phyloP scores from a whole-genome alignment of 2,329 filamentous ascomycete genomes.

The Calonectria honghensis region DNA sequence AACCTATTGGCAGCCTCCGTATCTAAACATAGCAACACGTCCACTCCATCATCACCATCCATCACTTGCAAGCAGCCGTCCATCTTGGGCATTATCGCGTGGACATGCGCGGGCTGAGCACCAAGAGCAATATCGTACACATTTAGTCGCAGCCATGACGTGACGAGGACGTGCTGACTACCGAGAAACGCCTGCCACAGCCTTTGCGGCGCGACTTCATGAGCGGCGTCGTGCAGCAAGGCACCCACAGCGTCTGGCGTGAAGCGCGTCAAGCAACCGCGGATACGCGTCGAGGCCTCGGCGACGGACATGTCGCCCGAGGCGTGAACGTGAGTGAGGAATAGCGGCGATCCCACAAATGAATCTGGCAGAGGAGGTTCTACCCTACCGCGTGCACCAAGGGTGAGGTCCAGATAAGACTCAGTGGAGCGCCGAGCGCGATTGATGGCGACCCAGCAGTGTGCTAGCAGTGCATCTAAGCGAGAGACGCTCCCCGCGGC shows the following conservation, averaged over 20 bases:
- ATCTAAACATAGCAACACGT: conserved; percentile 8
- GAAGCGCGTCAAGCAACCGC: neutral
- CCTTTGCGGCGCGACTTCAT: conserved; percentile 10
- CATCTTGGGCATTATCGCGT: conserved; percentile 23
- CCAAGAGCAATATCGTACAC: conserved; percentile 7
- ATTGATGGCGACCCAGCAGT: conserved; percentile 24
- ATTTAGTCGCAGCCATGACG: conserved; percentile 1
- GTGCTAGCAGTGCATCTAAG: conserved; percentile 2
- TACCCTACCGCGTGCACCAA: neutral
- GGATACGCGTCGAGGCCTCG: conserved; percentile 14
- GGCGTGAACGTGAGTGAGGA: neutral
- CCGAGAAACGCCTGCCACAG: conserved; percentile 22
- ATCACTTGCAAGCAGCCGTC: conserved; percentile 17
- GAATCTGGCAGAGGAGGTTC: conserved; percentile 6
- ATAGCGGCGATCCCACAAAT: conserved; percentile 9
- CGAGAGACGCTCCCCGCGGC: conserved; percentile 6
- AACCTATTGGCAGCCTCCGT: neutral
- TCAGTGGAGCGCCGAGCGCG: neutral
- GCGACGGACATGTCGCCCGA: neutral
- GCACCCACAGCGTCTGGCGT: conserved; percentile 8
- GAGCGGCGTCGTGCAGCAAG: conserved; percentile 13
- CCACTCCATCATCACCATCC: conserved; percentile 3
- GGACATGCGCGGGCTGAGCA: neutral
- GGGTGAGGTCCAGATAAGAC: neutral
- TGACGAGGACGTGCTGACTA: conserved; percentile 13